Base-by-base conservation (phyloP, 2,329 filamentous ascomycete species). In the Ophiostoma novo-ulmi region DNA sequence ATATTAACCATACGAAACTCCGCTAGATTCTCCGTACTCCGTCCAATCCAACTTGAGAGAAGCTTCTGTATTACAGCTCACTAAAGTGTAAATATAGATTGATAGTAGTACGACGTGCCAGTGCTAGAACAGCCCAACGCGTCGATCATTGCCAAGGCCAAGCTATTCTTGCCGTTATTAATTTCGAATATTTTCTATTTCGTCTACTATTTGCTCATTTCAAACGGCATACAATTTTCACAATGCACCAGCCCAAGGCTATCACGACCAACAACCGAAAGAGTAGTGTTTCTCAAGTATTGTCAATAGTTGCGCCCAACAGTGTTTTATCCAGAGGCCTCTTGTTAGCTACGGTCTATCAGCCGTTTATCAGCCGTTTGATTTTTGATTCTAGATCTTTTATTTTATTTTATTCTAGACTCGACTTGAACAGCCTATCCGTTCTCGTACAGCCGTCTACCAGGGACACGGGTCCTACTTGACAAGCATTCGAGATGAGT, bases 91-190 rank as follows among this genome's bases (percentile, higher is more conserved):
- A 48, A n/a, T 48, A 39, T 13, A 48, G 44, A n/a, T n/a, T 48
- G 44, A 6, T 17, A 48, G 44, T 13, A 39, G 44, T 13, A 39
- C 38, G 11, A 39, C 44, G 44, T 48, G 44, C 44, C 17, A 48
- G 20, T 58, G 52, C 39, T 41, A 10, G 22, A 58, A 58, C 22
- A 58, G 52, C n/a, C 52, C 3, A 22, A 26, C 52, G 52, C 52
- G 52, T 58, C n/a, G 52, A 58, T 58, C 52, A 14, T 26, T 58
- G 52, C 52, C 52, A 26, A 58, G n/a, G 52, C 52, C 52, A 31
- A 58, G 52, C 52, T 58, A 58, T 58, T 26, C n/a, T 26, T 26
- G 44, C 17, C 52, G 11, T 58, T 58, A 58, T 58, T 58, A 22
- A 26, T 26, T 58, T 17, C 1, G 52, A 13, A 58, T 48, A 26